Conservation (phyloP, 495 filamentous ascomycete genomes). For the Penicillium atrosanguineum region DNA sequence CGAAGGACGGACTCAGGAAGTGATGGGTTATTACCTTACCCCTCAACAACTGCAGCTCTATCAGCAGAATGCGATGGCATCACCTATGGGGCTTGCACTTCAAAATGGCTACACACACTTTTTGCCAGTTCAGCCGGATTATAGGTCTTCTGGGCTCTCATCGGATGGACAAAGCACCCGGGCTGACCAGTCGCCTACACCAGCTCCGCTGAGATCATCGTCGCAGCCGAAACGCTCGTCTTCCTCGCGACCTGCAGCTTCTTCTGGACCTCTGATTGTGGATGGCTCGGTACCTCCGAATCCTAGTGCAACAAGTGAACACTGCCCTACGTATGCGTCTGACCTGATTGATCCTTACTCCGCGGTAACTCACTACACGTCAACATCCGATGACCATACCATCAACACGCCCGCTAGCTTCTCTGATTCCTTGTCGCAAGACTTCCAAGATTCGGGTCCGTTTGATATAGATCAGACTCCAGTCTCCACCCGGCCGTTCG, state of each 20-base stretch:
- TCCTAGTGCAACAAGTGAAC: slow-evolving; percentile 24
- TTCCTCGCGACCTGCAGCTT: slow-evolving; percentile 22
- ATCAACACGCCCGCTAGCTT: slow-evolving; percentile 42
- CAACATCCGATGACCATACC: slow-evolving; percentile 42
- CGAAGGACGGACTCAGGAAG: slow-evolving; percentile 53
- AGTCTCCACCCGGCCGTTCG: slow-evolving; percentile 27
- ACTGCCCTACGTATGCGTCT: slow-evolving; percentile 22
- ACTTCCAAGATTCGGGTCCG: slow-evolving; percentile 36
- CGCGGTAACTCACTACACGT: slow-evolving; percentile 32
- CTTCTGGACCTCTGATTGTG: slow-evolving; percentile 41
- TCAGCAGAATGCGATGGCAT: slow-evolving; percentile 44
- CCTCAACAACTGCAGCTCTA: slow-evolving; percentile 53
- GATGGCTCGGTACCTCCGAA: slow-evolving; percentile 43
- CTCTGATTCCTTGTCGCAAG: slow-evolving; percentile 43
- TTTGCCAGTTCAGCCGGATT: slow-evolving; percentile 38
- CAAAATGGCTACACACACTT: slow-evolving; percentile 47
- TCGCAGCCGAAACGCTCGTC: slow-evolving; percentile 20
- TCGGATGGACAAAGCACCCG: slow-evolving; percentile 24
- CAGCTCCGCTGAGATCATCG: slow-evolving; percentile 14
- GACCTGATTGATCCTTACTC: slow-evolving; percentile 35
- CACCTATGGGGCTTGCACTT: slow-evolving; percentile 46
- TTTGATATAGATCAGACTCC: slow-evolving; percentile 37
- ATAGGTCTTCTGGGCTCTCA: slow-evolving; percentile 36
- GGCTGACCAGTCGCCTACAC: slow-evolving; percentile 21
- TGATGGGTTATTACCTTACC: slow-evolving; percentile 64